Evolutionary conservation across 108 stramenopile species (phyloP).

Genomic region (Nitzschia sp.): DNA sequence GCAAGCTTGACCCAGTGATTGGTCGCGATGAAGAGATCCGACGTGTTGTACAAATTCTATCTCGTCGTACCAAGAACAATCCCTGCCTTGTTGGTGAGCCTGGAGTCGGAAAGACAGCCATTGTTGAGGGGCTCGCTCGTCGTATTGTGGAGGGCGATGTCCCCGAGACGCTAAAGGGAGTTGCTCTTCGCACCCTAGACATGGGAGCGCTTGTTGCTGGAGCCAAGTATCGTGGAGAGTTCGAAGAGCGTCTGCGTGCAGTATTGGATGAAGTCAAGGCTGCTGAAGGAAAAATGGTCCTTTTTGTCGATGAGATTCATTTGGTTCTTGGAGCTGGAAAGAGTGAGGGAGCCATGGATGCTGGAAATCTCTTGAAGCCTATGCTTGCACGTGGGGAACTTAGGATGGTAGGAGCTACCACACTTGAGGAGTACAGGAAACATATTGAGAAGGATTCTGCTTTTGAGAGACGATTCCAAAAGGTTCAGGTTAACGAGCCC

Average conservation of each 20-base stretch:
- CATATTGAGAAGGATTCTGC: slow-evolving; percentile 96
- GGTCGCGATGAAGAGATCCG: slow-evolving; percentile 97
- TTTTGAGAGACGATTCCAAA: slow-evolving; percentile 96
- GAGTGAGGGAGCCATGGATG: slow-evolving; percentile 95
- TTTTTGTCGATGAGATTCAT: slow-evolving; percentile 99
- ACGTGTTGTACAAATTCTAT: slow-evolving; percentile 87
- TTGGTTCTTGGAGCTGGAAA: slow-evolving; percentile 93
- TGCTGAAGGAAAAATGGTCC: slow-evolving; percentile 80
- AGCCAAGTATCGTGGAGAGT: slow-evolving; percentile 97
- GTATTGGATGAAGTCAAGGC: slow-evolving; percentile 93
- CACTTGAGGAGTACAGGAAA: slow-evolving; percentile 91
- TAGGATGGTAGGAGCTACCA: slow-evolving; percentile 97
- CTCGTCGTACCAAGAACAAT: slow-evolving; percentile 96
- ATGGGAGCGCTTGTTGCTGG: slow-evolving; percentile 97
- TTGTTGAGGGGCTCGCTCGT: slow-evolving; percentile 94
- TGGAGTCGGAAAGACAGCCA: slow-evolving; percentile 94
- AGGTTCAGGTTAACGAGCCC: slow-evolving; percentile 88
- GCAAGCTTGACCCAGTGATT: slow-evolving; percentile 95
- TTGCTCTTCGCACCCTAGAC: slow-evolving; percentile 84
- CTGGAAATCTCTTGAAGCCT: slow-evolving; percentile 96
- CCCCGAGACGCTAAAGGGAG: slow-evolving; percentile 88
- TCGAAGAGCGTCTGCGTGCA: slow-evolving; percentile 94
- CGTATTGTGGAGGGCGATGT: slow-evolving; percentile 93
- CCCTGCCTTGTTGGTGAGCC: slow-evolving; percentile 93
- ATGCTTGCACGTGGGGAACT: slow-evolving; percentile 96